These are phyloP conservation scores for Ophiocordyceps camponoti-floridani DNA, from an alignment of 2,329 filamentous ascomycete genomes.

Conservation along the genomic window DNA sequence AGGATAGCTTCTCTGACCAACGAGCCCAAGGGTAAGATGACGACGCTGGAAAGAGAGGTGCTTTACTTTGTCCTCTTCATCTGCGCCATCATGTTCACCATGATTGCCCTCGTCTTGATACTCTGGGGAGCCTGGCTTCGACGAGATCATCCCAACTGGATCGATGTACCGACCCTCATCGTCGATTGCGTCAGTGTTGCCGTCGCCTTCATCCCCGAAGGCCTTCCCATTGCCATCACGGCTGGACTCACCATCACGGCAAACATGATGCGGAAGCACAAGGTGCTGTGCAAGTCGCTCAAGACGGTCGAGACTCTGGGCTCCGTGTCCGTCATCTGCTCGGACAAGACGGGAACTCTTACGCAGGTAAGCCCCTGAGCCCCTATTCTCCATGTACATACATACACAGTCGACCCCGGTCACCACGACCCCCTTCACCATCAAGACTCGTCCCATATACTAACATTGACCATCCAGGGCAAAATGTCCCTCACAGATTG, in stretches of 20 bases:
- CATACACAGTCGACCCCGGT: too few species aligned
- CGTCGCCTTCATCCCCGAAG: conserved; percentile 61
- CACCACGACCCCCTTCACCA: too few species aligned
- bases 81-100: conserved; percentile 44
- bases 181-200: conserved; percentile 56
- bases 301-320: conserved; percentile 65
- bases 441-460: too few species aligned
- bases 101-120: conserved; percentile 45
- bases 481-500: conserved; percentile 58
- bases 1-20: conserved; percentile 57
- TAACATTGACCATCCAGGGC: conserved; percentile 24
- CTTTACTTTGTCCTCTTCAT: conserved; percentile 56
- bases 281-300: conserved; percentile 62
- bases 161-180: conserved; percentile 53
- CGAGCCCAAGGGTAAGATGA: conserved; percentile 47
- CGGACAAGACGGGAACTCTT: conserved; percentile 59
- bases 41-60: conserved; percentile 55
- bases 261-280: conserved; percentile 59
- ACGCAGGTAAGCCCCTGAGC: conserved; percentile 25
- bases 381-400: too few species aligned
- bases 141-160: conserved; percentile 48
- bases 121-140: conserved; percentile 59
- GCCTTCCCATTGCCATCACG: conserved; percentile 51
- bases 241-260: conserved; percentile 59
- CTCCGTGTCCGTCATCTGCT: conserved; percentile 55